Evolutionary conservation across 129 eudicot genomes (phyloP).

Genomic region (Arctium minus): DNA sequence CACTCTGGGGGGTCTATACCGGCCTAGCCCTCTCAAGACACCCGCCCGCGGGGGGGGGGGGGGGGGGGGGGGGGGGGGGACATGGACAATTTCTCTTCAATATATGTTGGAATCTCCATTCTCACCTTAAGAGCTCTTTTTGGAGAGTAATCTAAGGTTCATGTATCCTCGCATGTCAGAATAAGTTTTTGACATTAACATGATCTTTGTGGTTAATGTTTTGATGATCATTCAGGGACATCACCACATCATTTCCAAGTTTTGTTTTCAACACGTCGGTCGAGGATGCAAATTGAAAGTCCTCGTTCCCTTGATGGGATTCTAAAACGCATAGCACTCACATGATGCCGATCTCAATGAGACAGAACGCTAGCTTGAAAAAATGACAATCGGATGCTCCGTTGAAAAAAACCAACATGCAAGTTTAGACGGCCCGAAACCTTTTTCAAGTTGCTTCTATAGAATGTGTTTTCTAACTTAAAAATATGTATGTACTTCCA

Average conservation of each 20-base stretch:
- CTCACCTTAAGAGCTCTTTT: neutral
- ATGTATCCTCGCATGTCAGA: neutral
- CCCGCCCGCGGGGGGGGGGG: too few species aligned
- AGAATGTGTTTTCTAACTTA: neutral
- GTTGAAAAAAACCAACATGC: neutral
- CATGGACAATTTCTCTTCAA: neutral
- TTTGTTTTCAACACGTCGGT: constrained; percentile 81
- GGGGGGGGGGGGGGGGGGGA: too few species aligned
- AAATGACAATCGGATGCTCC: neutral
- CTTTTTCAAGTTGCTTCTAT: neutral
- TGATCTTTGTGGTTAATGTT: neutral
- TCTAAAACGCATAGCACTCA: neutral
- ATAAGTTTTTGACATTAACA: neutral
- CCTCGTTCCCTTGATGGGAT: neutral
- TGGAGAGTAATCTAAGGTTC: neutral
- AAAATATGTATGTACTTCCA: neutral
- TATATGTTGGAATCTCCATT: neutral
- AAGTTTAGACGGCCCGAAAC: neutral
- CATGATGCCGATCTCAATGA: constrained; percentile 10
- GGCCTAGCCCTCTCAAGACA: too few species aligned
- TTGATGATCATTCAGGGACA: constrained; percentile 53
- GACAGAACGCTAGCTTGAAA: neutral
- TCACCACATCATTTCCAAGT: constrained; percentile 75
- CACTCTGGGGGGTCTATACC: too few species aligned
- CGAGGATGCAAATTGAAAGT: constrained; percentile 52